Evolutionary conservation across 23 red algal genomes (phyloP), one percentile per base, ranked within the genome.

Genomic region (Gracilaria caudata): DNA sequence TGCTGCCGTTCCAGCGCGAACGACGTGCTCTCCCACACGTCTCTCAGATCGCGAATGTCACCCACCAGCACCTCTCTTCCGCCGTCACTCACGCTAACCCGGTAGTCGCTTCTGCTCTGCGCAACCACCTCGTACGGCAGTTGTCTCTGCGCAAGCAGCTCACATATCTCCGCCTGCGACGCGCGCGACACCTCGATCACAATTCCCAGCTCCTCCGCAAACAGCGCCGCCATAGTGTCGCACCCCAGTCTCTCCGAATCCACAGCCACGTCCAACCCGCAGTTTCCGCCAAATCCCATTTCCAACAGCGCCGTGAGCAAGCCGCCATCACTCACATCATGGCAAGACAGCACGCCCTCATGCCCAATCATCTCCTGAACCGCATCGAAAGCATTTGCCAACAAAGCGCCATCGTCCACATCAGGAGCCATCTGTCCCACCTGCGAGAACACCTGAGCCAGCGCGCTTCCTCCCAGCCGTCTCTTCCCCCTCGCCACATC

Each of bases 241-340:
- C 43, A 57, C n/a, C 35, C 34, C 28, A 87, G 30, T 20, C 20
- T 20, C 30, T 40, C 26, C 32, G 61, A 90, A 37, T 46, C 26
- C 19, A 80, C 73, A 14, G 77, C n/a, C 20, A 99, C 77, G 58
- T 99, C 97, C 38, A 95, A 33, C 13, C 97, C 97, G 41, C 97
- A 99, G 81, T 99, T 95, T 26, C 97, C 97, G 38, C 84, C 97
- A 88, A 99, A 96, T 35, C 84, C 93, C 97, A 99, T 99, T 57
- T 99, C 97, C 75, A 95, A 54, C 9, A 99, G 43, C 28, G 89
- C 32, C 1, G 76, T 88, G 40, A 99, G 23, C 65, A 99, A 80
- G 2, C 97, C 97, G 51, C 97, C 97, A 60, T 95, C 92, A 43
- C 92, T 93, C 5, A 94, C 40, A 78, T 99, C 97, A 73, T 99